A percentile compares a stretch with the other conserved stretches of the same genome.
These are phyloP conservation scores for Alternaria gansuensis DNA, from an alignment of 2,329 filamentous ascomycete species.

Conservation along the genomic window DNA sequence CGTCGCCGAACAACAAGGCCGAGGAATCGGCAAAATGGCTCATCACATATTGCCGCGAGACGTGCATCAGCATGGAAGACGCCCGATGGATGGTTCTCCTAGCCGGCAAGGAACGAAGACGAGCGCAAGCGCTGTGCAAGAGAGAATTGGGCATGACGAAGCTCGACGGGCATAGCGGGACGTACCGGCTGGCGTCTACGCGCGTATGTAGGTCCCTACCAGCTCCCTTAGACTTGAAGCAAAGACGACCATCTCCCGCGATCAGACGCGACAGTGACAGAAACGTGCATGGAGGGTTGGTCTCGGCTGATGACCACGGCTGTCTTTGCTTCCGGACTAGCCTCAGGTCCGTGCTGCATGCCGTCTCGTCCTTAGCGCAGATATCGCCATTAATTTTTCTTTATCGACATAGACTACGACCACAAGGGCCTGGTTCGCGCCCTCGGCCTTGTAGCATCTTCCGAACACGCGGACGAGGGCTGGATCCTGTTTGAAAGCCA, in stretches of 20 bases:
- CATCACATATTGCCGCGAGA: slow-evolving; percentile 67
- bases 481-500: slow-evolving; percentile 4
- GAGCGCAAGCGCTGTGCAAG: slow-evolving; percentile 40
- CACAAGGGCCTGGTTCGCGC: slow-evolving; percentile 15
- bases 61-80: slow-evolving; percentile 65
- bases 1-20: slow-evolving; percentile 66
- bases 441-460: slow-evolving; percentile 6
- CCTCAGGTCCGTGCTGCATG: slow-evolving; percentile 16
- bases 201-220: slow-evolving; percentile 11
- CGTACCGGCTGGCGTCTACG: slow-evolving; percentile 10
- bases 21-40: slow-evolving; percentile 72
- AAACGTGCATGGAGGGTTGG: slow-evolving; percentile 38
- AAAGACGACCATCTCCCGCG: slow-evolving; percentile 29
- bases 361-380: slow-evolving; percentile 15
- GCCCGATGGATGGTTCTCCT: slow-evolving; percentile 58
- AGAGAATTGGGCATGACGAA: slow-evolving; percentile 42
- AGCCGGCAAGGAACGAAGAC: slow-evolving; percentile 37
- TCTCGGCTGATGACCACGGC: slow-evolving; percentile 32
- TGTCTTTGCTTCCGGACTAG: slow-evolving; percentile 31
- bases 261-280: slow-evolving; percentile 30
- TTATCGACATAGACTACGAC: slow-evolving; percentile 14
- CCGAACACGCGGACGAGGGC: slow-evolving; percentile 10
- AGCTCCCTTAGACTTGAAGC: slow-evolving; percentile 21
- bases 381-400: slow-evolving; percentile 24
- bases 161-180: slow-evolving; percentile 27